Evolutionary conservation across 352 stramenopile genomes (phyloP).

Genomic region (Pythium utonaiense): DNA sequence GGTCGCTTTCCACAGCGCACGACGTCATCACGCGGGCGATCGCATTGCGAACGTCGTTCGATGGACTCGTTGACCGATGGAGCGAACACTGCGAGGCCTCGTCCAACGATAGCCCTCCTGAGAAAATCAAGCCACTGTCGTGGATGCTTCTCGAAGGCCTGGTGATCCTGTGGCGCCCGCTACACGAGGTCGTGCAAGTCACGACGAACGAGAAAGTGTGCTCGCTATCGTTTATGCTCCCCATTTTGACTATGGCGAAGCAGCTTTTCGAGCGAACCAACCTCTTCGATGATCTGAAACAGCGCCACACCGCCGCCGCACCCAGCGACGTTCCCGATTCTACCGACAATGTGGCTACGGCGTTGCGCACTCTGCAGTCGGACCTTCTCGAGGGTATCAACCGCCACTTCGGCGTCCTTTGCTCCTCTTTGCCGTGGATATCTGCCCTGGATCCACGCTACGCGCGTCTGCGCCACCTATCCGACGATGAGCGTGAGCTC

Average conservation of each 20-base stretch:
- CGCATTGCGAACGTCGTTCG: constrained; percentile 5
- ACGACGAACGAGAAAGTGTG: constrained; percentile 30
- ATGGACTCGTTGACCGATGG: constrained; percentile 8
- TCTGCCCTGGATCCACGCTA: constrained; percentile 44
- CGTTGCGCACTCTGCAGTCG: constrained; percentile 17
- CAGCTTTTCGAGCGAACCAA: constrained; percentile 28
- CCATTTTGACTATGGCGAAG: constrained; percentile 32
- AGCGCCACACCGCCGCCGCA: constrained; percentile 1
- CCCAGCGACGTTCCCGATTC: neutral
- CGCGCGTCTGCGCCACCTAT: constrained; percentile 39
- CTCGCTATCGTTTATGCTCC: constrained; percentile 36
- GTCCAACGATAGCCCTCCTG: neutral
- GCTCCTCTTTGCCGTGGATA: constrained; percentile 33
- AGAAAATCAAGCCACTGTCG: neutral
- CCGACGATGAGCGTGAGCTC: constrained; percentile 32
- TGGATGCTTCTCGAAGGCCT: constrained; percentile 36
- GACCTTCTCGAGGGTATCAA: constrained; percentile 9
- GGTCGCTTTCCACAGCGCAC: constrained; percentile 11
- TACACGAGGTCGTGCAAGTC: constrained; percentile 43
- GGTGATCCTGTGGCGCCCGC: constrained; percentile 33
- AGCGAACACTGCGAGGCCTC: neutral
- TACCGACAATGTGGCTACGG: neutral
- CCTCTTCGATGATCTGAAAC: constrained; percentile 27
- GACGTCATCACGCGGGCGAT: constrained; percentile 13
- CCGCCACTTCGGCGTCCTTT: constrained; percentile 15